phyloP scores from a whole-genome alignment of 179 eudicot genomes.

The Silene noctiflora region DNA sequence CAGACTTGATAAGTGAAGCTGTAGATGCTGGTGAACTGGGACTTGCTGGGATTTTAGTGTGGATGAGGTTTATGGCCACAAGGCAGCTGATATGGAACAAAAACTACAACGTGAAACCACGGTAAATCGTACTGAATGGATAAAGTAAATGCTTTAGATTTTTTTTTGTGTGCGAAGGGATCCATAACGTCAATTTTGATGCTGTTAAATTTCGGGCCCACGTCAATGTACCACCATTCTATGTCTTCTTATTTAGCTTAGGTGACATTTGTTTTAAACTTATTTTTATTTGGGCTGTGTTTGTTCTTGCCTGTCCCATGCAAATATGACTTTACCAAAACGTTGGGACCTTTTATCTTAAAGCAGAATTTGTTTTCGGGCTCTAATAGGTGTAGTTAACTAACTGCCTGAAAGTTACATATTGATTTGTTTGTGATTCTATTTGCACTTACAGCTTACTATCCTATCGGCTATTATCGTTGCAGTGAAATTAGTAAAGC shows the following conservation, averaged over 20 bases:
- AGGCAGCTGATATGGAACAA: slow-evolving; percentile 98
- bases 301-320: neutral
- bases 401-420: neutral
- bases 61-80: slow-evolving; percentile 99
- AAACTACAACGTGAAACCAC: slow-evolving; percentile 96
- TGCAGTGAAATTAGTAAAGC: slow-evolving; percentile 98
- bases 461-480: neutral
- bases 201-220: neutral
- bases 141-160: neutral
- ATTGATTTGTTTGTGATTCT: neutral
- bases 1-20: slow-evolving; percentile 83
- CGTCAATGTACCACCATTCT: neutral
- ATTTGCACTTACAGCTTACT: neutral
- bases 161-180: neutral
- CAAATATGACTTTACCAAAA: neutral
- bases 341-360: neutral
- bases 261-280: neutral
- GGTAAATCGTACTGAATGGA: slow-evolving; percentile 41
- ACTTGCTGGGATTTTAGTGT: slow-evolving; percentile 90
- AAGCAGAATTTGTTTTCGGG: neutral
- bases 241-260: neutral
- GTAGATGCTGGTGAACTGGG: slow-evolving; percentile 73
- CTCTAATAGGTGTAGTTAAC: neutral
- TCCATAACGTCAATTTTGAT: neutral
- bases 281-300: neutral